Base-by-base conservation (phyloP, 2,329 filamentous ascomycete species). In the Trichoderma brevicompactum region DNA sequence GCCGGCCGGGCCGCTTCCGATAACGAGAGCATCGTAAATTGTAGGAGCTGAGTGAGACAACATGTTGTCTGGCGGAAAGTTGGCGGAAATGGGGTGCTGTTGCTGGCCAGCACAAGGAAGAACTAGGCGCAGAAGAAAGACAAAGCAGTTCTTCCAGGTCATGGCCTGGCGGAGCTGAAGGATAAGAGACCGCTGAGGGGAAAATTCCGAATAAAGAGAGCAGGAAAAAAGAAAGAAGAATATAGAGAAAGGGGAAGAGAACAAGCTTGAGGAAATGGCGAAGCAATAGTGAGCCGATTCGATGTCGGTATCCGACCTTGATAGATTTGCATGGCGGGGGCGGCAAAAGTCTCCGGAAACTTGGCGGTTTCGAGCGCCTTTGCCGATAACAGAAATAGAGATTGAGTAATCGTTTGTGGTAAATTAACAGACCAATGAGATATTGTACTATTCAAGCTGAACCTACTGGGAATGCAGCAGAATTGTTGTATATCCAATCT, bases 1-100 rank as follows among this genome's bases (percentile, higher is more conserved):
- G 13, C 84, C 83, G 1, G 81, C 79, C 3, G 83, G 83, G 2
- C 84, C 84, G 48, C 84, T 41, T 19, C 65, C 84, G 43, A 86
- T 77, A 66, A 86, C 77, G 61, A 86, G 79, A 23, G 79, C 81
- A 71, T 85, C 53, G 72, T 73, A 0, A 67, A 38, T 36, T 17
- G 23, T 2, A 15, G 56, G 46, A 32, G 56, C 5, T 32, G 34
- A 15, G 44, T 13, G 34, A 15, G 19, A 60, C 15, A 40, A 32
- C 13, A 32, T 60, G 15, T 5, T 5, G 6, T 50, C 10, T 2
- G 41, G 10, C 10, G 17, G 15, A 23, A n/a, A n/a, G 6, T 19
- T 3, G 7, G 12, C 34, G 12, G 28, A 36, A 5, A 58, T 9
- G n/a, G 6, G 55, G 23, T 46, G 23, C 7, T 58, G 55, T 17